Conservation (phyloP, 1,284 basidiomycete species). For the Athelia psychrophila region DNA sequence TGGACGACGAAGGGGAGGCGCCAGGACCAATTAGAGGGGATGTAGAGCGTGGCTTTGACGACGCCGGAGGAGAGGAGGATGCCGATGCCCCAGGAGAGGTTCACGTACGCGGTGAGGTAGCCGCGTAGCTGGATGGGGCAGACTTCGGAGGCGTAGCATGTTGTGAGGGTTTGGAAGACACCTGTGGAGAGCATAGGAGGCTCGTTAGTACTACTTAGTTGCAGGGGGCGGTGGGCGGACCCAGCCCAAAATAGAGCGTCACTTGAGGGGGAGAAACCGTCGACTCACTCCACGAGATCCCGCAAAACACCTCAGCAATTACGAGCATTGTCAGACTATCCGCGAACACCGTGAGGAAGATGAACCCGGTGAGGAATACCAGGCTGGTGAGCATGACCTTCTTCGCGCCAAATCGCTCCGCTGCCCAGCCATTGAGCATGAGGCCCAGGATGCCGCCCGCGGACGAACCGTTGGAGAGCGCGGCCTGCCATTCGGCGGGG, state of each 20-base stretch:
- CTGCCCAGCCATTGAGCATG: constrained; percentile 14
- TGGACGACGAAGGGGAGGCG: background rate
- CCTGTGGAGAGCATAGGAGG: too few relatives aligned
- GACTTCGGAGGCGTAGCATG: constrained; percentile 16
- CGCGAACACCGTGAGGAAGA: constrained; percentile 14
- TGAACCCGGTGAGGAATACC: constrained; percentile 9
- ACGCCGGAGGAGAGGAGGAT: constrained; percentile 16
- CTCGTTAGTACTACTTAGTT: too few relatives aligned
- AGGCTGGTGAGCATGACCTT: constrained; percentile 14
- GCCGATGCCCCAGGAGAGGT: constrained; percentile 18
- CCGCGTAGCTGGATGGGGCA: constrained; percentile 15
- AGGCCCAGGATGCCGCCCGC: constrained; percentile 16
- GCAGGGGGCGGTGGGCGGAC: too few relatives aligned
- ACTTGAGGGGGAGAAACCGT: too few relatives aligned
- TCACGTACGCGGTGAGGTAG: constrained; percentile 18
- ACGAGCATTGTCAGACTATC: constrained; percentile 9
- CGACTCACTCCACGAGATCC: constrained; percentile 13
- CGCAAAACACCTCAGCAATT: constrained; percentile 13
- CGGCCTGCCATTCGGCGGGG: constrained; percentile 15
- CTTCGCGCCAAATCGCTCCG: constrained; percentile 14
- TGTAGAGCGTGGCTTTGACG: constrained; percentile 12
- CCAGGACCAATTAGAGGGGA: constrained; percentile 13
- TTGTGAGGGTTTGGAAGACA: constrained; percentile 16
- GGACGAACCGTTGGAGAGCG: constrained; percentile 15
- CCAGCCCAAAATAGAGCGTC: too few relatives aligned